Percentiles rank a stretch among this genome's conserved stretches.
Conservation (phyloP, 1,284 basidiomycete species). For the Grifola frondosa region DNA sequence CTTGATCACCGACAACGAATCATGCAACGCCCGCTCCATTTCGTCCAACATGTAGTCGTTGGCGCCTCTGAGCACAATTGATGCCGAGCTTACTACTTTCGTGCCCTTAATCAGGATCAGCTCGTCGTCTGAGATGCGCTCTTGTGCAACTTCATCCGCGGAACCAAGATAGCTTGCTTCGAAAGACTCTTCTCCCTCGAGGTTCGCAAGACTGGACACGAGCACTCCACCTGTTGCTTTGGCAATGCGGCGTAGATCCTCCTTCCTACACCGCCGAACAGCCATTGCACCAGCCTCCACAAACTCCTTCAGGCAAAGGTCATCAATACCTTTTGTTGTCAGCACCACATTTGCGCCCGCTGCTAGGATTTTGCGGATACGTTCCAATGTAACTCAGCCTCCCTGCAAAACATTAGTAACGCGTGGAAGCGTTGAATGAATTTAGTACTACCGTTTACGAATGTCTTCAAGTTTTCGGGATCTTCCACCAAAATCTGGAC, state of each 20-base stretch:
- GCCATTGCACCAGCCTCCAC: conserved; percentile 99
- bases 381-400: conserved; percentile 94
- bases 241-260: conserved; percentile 95
- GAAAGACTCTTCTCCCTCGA: conserved; percentile 98
- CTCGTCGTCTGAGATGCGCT: conserved; percentile 98
- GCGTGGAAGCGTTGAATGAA: conserved; percentile 3
- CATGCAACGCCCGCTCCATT: conserved; percentile 97
- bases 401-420: conserved; percentile 47
- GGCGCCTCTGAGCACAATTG: conserved; percentile 93
- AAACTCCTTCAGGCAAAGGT: conserved; percentile 97
- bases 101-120: conserved; percentile 97
- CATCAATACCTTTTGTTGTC: conserved; percentile 99
- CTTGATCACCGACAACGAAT: conserved; percentile 95
- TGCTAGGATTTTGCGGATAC: conserved; percentile 94
- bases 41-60: conserved; percentile 99
- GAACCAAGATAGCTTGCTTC: conserved; percentile 87
- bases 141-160: conserved; percentile 96
- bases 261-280: conserved; percentile 95
- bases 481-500: conserved; percentile 98
- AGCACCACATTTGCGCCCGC: conserved; percentile 96
- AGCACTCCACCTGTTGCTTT: conserved; percentile 96
- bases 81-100: conserved; percentile 92
- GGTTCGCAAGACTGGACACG: conserved; percentile 90
- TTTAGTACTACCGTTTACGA: conserved; percentile 72
- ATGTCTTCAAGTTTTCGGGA: conserved; percentile 97